These are phyloP conservation scores for Mycena floridula DNA, from an alignment of 768 basidiomycete genomes.

Conservation along the genomic window DNA sequence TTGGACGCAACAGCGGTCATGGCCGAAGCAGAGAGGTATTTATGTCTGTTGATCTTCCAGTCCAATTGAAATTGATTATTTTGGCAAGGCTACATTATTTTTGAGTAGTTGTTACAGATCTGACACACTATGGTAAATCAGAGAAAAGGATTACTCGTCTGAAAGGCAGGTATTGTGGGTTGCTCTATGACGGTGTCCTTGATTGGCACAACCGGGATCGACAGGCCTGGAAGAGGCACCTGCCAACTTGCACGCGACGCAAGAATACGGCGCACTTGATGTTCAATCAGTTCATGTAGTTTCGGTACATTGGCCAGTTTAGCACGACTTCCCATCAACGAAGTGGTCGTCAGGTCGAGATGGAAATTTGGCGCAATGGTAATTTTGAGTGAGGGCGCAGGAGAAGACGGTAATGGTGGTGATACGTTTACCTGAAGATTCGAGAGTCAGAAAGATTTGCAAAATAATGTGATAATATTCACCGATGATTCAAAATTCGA, in stretches of 20 bases:
- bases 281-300: constrained; percentile 88
- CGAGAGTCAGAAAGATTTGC: constrained; percentile 5
- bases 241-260: constrained; percentile 59
- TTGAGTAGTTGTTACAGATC: constrained; percentile 8
- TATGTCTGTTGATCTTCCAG: neutral
- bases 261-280: constrained; percentile 68
- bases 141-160: no score
- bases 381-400: constrained; percentile 58
- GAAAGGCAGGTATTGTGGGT: no score
- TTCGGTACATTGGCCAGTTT: constrained; percentile 97
- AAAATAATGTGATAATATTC: constrained; percentile 18
- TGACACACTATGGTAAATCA: constrained; percentile 21
- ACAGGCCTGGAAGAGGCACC: constrained; percentile 60
- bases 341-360: constrained; percentile 81
- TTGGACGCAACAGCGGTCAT: constrained; percentile 61
- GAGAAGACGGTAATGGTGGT: constrained; percentile 49
- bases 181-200: no score
- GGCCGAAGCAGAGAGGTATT: neutral
- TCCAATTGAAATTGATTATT: neutral
- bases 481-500: constrained; percentile 68
- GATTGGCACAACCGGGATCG: constrained; percentile 28
- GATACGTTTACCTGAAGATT: constrained; percentile 55
- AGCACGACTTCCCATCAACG: constrained; percentile 93
- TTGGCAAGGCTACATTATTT: neutral
- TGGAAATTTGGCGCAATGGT: constrained; percentile 82